Percentiles rank a stretch among this genome's conserved stretches.
These are phyloP conservation scores for Martiniozyma asiatica DNA, from an alignment of 1,139 yeast genomes.

Conservation along the genomic window DNA sequence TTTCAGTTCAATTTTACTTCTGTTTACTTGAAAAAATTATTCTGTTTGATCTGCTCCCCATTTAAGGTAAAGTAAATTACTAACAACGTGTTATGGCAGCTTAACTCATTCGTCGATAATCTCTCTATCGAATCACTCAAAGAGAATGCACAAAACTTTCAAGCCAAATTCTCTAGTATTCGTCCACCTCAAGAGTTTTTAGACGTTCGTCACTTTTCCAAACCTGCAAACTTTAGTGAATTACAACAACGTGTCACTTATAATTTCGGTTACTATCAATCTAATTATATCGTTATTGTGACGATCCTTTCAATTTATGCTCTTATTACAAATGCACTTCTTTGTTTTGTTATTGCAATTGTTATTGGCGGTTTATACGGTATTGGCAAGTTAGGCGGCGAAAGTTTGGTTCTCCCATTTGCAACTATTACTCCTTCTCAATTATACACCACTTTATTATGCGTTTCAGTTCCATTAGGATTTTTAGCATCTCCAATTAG, in stretches of 20 bases:
- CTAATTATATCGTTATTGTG: constrained; percentile 73
- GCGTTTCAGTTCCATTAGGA: constrained; percentile 77
- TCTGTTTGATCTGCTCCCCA: no score
- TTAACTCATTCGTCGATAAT: constrained; percentile 7
- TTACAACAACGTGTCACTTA: constrained; percentile 78
- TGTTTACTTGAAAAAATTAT: no score
- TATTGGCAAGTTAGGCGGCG: constrained; percentile 68
- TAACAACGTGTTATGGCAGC: no score
- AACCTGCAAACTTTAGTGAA: constrained; percentile 84
- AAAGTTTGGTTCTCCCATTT: constrained; percentile 64
- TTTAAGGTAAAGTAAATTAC: no score
- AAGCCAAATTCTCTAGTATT: constrained; percentile 56
- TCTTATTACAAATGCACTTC: constrained; percentile 69
- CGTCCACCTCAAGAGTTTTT: constrained; percentile 90
- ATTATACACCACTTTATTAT: constrained; percentile 74
- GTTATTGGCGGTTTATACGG: constrained; percentile 64
- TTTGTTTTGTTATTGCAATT: constrained; percentile 68
- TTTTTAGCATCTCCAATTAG: constrained; percentile 88
- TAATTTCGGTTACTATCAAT: constrained; percentile 77
- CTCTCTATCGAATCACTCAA: constrained; percentile 20
- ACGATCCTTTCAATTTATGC: constrained; percentile 60
- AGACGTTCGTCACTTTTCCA: constrained; percentile 78
- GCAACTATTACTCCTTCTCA: constrained; percentile 67
- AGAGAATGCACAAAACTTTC: constrained; percentile 31
- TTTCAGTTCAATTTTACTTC: no score